Evolutionary conservation across 257 asterid genomes (phyloP), one percentile per base, ranked within the genome.

Genomic region (Rauvolfia tetraphylla): DNA sequence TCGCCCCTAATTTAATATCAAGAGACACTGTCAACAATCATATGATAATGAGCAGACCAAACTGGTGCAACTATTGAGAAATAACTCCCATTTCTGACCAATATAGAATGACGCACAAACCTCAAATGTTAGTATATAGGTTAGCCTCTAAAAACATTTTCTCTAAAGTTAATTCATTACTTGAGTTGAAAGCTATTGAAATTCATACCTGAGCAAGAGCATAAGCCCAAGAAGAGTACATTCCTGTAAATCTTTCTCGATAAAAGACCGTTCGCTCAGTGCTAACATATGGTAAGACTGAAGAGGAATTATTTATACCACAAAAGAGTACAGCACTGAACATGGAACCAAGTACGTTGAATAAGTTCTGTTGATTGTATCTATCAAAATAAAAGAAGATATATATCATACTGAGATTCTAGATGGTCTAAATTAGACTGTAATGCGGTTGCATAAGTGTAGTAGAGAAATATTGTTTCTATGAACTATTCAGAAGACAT

Each of bases 151-250:
- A 8, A 41, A 49, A 15, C 56, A 0, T 13, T 5, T 5, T 49
- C 6, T 49, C 3, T 5, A 0, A 53, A 17, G 25, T 20, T 7
- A 53, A 53, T 7, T 53, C 9, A 53, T 15, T 53, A 53, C 6
- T 0, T 53, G 10, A 5, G 59, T 53, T 62, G 3, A 62, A 11
- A 66, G 4, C 13, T 66, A 33, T 17, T 34, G 11, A 39, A 34
- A 27, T 29, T 6, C 29, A 17, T 73, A 75, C 78, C 78, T 75
- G 78, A 1, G 78, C 78, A 0, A 75, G 44, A 27, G 78, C 78
- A 27, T 75, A 75, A 31, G 78, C 78, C 78, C 61, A 75, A 6
- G 71, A 41, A 61, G 78, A 20, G n/a, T 75, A 75, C 78, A 75
- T 75, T 75, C 78, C 78, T 42, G 78, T 36, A 61, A 39, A 75